Conservation (phyloP, 2,329 filamentous ascomycete species). For the Arthrinium phaeospermum region DNA sequence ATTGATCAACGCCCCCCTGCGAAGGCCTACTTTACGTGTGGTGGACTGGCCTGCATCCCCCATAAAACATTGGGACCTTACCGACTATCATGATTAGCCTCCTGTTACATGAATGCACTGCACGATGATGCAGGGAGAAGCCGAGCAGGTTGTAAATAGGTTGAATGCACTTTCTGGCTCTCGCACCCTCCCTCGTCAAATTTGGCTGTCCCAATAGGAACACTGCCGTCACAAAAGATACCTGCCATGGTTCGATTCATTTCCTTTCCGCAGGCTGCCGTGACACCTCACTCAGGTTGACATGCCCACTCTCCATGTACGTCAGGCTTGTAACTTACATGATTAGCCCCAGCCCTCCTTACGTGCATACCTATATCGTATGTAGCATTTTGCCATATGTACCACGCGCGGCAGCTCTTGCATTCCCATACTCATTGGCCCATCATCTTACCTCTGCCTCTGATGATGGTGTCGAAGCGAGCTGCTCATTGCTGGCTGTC, state of each 20-base stretch:
- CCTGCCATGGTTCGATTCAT: background rate
- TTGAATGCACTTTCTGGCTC: background rate
- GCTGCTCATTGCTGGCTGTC: background rate
- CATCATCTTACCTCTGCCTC: background rate
- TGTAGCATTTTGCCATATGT: background rate
- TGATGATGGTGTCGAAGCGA: no score
- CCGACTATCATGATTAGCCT: background rate
- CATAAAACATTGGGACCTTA: background rate
- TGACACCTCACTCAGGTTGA: background rate
- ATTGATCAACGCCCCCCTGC: background rate
- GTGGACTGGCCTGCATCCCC: background rate
- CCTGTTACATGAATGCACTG: background rate
- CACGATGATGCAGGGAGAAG: conserved; percentile 1
- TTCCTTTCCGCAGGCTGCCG: background rate
- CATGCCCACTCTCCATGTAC: background rate
- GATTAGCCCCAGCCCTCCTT: background rate
- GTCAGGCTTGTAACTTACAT: background rate
- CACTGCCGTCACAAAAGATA: background rate
- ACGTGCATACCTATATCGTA: background rate
- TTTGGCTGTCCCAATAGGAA: background rate
- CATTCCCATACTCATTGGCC: background rate
- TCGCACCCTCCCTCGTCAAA: background rate
- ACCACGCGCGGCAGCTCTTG: background rate
- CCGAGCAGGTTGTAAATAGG: background rate
- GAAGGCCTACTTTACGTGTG: background rate